Base-by-base conservation (phyloP, 441 rosid species). In the Erysimum cheiri region DNA sequence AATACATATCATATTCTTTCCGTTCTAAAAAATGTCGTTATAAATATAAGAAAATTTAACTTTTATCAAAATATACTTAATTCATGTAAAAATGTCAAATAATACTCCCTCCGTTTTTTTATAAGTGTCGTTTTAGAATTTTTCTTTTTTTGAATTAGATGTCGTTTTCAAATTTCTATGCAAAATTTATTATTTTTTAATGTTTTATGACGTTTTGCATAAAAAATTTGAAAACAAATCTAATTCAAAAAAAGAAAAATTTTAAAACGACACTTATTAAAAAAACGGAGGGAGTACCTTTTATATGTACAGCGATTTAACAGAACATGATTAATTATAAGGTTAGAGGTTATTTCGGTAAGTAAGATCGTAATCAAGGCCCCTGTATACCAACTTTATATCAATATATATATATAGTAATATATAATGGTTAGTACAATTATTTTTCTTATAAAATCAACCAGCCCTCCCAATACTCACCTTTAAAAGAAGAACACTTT, bases 381-480 rank as follows among this genome's bases (percentile, higher is more conserved):
- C 48, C 14, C 15, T 37, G 13, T 57, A 64, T 46, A 36, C 35
- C 33, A 62, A 62, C 48, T 44, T 54, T 54, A 22, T 61, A 63
- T 12, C 33, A 61, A n/a, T n/a, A n/a, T n/a, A 33, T 31, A 53
- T 54, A 35, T 48, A 58, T 31, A 48, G 5, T 31, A 39, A 48
- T 19, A 32, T 41, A 67, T 52, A 32, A 41, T 57, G 29, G 49
- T 8, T 37, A 56, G 50, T 59, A 50, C 19, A 59, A 66, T 31
- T 41, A 60, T 26, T 44, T 44, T 46, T 47, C 50, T 67, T 53
- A 36, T 54, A 61, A 69, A 46, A 74, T 61, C 53, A 46, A 68
- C 73, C 44, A 61, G 59, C 31, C 43, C 28, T 44, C 50, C 36
- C 60, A 53, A 60, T 47, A 54, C 54, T 33, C 78, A 54, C 58